Percentiles rank a stretch among this genome's conserved stretches.
Conservation (phyloP, 1,139 yeast species). For the Yamadazyma songkhlaensis region DNA sequence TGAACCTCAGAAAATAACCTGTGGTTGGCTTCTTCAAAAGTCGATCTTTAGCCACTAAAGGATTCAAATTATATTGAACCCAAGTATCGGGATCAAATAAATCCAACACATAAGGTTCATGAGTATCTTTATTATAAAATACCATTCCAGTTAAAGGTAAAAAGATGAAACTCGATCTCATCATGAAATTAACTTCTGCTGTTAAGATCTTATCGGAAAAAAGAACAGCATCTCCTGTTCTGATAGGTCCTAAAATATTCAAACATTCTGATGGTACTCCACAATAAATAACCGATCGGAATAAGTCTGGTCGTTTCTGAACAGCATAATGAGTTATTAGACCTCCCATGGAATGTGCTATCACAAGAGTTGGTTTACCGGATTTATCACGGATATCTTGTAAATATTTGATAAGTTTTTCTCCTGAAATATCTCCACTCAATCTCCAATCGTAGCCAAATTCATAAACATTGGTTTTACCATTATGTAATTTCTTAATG, state of each 20-base stretch:
- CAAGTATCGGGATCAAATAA: slow-evolving; percentile 78
- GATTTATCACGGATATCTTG: slow-evolving; percentile 35
- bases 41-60: slow-evolving; percentile 58
- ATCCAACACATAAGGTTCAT: slow-evolving; percentile 63
- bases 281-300: slow-evolving; percentile 73
- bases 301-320: slow-evolving; percentile 61
- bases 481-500: slow-evolving; percentile 55
- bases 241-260: slow-evolving; percentile 79
- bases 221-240: slow-evolving; percentile 78
- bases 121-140: slow-evolving; percentile 59
- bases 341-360: slow-evolving; percentile 96
- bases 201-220: slow-evolving; percentile 73
- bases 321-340: slow-evolving; percentile 76
- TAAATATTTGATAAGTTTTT: slow-evolving; percentile 49
- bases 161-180: slow-evolving; percentile 81
- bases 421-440: slow-evolving; percentile 52
- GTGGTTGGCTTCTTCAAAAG: slow-evolving; percentile 9
- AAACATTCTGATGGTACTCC: slow-evolving; percentile 87
- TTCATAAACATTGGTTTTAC: slow-evolving; percentile 62
- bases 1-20: slow-evolving; percentile 7
- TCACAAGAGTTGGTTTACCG: slow-evolving; percentile 59
- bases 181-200: slow-evolving; percentile 79
- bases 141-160: slow-evolving; percentile 73
- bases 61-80: slow-evolving; percentile 74
- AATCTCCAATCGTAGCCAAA: slow-evolving; percentile 94